Percentiles rank a stretch among this genome's conserved stretches.
phyloP scores from a whole-genome alignment of 176 grass and related monocot genomes.

The Zea luxurians region DNA sequence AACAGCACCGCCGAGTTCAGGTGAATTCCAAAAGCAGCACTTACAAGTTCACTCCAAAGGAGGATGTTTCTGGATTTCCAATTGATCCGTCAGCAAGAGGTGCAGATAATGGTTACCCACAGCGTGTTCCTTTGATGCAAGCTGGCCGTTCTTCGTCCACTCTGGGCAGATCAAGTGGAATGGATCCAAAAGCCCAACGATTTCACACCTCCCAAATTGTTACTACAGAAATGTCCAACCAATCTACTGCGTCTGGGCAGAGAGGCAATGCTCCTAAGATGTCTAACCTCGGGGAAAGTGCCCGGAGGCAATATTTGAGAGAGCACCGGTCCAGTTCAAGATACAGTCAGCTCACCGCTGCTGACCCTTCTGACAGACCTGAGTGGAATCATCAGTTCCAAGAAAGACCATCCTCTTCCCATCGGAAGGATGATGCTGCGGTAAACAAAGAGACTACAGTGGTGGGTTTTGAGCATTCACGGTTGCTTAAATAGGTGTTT shows the following conservation, averaged over 20 bases:
- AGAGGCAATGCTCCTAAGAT: slow-evolving; percentile 59
- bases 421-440: slow-evolving; percentile 69
- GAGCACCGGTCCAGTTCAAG: slow-evolving; percentile 60
- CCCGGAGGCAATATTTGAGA: slow-evolving; percentile 52
- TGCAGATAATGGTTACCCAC: slow-evolving; percentile 60
- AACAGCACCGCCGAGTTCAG: slow-evolving; percentile 59
- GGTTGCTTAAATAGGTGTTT: neutral
- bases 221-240: slow-evolving; percentile 57
- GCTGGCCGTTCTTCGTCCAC: slow-evolving; percentile 71
- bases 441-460: slow-evolving; percentile 59
- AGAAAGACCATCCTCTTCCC: slow-evolving; percentile 83
- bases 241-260: slow-evolving; percentile 52
- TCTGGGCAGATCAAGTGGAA: slow-evolving; percentile 58
- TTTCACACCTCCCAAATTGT: slow-evolving; percentile 53
- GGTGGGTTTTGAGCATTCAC: slow-evolving; percentile 56
- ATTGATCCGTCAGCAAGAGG: slow-evolving; percentile 63
- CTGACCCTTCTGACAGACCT: slow-evolving; percentile 56
- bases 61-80: slow-evolving; percentile 66
- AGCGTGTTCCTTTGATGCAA: slow-evolving; percentile 61
- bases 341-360: slow-evolving; percentile 56
- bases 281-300: slow-evolving; percentile 70
- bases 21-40: slow-evolving; percentile 67
- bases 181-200: slow-evolving; percentile 51
- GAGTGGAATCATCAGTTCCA: slow-evolving; percentile 67
- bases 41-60: slow-evolving; percentile 78